Evolutionary conservation across 768 basidiomycete genomes (phyloP).

Genomic region (Suillus sp.): DNA sequence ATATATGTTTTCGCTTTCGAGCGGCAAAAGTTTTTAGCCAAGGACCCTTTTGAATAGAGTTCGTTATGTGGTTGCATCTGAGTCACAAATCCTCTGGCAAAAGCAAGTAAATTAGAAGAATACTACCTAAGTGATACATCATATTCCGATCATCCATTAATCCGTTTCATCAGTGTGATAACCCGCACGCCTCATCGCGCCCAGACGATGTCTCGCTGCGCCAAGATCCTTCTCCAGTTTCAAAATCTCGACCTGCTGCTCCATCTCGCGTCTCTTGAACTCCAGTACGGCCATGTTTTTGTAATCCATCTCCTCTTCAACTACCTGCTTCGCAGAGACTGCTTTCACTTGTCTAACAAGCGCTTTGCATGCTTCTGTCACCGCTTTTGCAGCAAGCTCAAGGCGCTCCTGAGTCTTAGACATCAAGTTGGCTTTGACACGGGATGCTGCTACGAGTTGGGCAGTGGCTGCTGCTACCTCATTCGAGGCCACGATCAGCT

Average conservation of each 20-base stretch:
- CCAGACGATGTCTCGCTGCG: constrained; percentile 78
- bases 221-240: constrained; percentile 95
- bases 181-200: constrained; percentile 85
- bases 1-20: not conserved
- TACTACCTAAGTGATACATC: not conserved
- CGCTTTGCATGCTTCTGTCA: constrained; percentile 96
- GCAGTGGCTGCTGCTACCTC: constrained; percentile 97
- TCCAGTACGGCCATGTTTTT: constrained; percentile 92
- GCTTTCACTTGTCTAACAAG: constrained; percentile 97
- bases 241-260: constrained; percentile 98
- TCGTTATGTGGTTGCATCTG: not conserved
- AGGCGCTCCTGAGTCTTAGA: constrained; percentile 97
- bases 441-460: constrained; percentile 96
- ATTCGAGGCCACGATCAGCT: constrained; percentile 99
- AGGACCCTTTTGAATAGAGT: not conserved
- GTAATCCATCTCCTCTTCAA: constrained; percentile 81
- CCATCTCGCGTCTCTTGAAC: constrained; percentile 98
- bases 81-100: not conserved
- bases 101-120: constrained; percentile 1
- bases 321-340: constrained; percentile 79
- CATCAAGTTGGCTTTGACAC: constrained; percentile 98
- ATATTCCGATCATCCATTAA: constrained; percentile 29
- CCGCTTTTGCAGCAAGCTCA: constrained; percentile 95
- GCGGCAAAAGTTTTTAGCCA: not conserved
- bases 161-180: constrained; percentile 88